Evolutionary conservation across 2,329 filamentous ascomycete genomes (phyloP).

Genomic region (Scytalidium lignicola): DNA sequence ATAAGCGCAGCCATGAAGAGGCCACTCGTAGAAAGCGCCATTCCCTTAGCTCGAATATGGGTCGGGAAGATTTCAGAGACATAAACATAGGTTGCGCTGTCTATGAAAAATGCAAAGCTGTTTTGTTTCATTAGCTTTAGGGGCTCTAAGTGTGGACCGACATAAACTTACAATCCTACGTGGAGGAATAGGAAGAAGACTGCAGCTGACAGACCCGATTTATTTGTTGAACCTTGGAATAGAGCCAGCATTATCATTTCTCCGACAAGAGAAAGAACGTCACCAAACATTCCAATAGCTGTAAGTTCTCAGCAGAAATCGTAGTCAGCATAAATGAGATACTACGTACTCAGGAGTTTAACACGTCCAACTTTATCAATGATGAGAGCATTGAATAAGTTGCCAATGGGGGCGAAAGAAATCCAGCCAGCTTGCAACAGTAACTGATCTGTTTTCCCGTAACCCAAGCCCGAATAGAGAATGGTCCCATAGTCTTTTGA

Average conservation of each 20-base stretch:
- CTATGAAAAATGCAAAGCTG: constrained; percentile 1
- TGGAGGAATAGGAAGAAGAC: constrained; percentile 15
- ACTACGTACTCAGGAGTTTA: constrained; percentile 16
- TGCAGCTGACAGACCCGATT: constrained; percentile 17
- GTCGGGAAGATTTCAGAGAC: constrained; percentile 9
- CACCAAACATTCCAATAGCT: constrained; percentile 13
- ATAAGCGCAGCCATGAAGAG: constrained; percentile 3
- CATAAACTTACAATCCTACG: too few relatives aligned
- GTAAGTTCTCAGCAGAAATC: constrained; percentile 24
- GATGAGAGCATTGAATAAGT: constrained; percentile 21
- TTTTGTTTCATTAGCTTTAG: too few relatives aligned
- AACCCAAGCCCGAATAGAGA: constrained; percentile 19
- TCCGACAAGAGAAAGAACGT: constrained; percentile 14
- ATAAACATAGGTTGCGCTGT: constrained; percentile 3
- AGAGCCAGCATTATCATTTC: constrained; percentile 18
- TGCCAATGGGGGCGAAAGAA: constrained; percentile 20
- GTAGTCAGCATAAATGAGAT: constrained; percentile 2
- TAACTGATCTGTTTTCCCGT: constrained; percentile 21
- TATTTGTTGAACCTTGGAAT: constrained; percentile 15
- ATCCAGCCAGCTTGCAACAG: constrained; percentile 24
- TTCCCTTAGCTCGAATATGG: constrained; percentile 6
- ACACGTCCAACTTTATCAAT: constrained; percentile 25
- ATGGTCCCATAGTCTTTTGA: background rate
- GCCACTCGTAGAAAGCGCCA: constrained; percentile 1
- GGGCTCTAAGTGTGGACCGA: too few relatives aligned